Base-by-base conservation (phyloP, 2,329 filamentous ascomycete species). In the Aspergillus neotritici region DNA sequence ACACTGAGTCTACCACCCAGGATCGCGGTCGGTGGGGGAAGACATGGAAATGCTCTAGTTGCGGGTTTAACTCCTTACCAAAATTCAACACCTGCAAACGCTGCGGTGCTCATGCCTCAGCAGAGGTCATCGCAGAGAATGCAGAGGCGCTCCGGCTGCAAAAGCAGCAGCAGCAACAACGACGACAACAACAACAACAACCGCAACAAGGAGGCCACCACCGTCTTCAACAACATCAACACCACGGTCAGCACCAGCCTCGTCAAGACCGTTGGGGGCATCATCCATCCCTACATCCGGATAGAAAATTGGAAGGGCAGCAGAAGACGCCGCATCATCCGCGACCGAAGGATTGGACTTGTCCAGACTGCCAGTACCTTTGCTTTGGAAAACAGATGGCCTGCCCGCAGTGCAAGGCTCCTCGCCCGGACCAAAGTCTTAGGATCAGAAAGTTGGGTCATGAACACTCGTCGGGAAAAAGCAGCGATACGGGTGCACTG, bases 391-490 rank as follows among this genome's bases (percentile, higher is more conserved):
- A 46, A 17, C 44, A 53, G 32, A 37, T 4, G 7, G 34, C 41
- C 28, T 67, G 64, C 35, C 58, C 57, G 5, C 46, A 47, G 39
- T 67, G 64, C 47, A 47, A 52, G 13, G 50, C 50, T n/a, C 46
- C 53, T 13, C 52, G 54, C 13, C 56, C 61, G 7, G 49, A 52
- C 10, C 36, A 52, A n/a, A 35, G 44, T 25, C 30, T 33, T 2
- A 61, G 54, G 34, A 53, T 61, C n/a, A 51, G 50, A 31, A 50
- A 40, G 38, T 36, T 61, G 8, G 44, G 49, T 28, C 50, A 46
- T 11, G 50, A 54, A 2, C 13, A 56, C 3, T 39, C 54, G 13
- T 43, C 44, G 2, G 58, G 60, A n/a, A 34, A 16, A 13, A 12
- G 21, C 13, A 17, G 29, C 12, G 28, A 12, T 4, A 34, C 16